Base-by-base conservation (phyloP, 768 basidiomycete genomes). In the Sarcodon sp. region DNA sequence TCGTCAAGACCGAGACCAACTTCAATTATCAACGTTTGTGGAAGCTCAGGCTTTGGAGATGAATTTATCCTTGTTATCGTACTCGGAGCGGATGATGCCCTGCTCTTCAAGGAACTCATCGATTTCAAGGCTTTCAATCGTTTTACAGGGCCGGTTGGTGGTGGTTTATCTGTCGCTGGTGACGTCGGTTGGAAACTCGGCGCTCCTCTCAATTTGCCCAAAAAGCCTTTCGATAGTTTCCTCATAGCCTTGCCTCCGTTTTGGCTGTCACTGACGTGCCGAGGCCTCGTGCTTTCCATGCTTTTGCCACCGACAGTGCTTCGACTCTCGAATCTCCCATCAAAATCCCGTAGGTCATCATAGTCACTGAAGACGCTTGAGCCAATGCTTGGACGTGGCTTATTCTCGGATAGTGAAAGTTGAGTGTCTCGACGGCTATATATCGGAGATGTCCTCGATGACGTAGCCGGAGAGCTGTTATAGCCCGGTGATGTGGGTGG, bases 281-380 rank as follows among this genome's bases (percentile, higher is more conserved):
- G 53, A 39, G 60, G 54, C 10, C 57, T 55, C 6, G 53, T 55
- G 8, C 60, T 60, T 7, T 53, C 51, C 9, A 61, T 62, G 32
- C 69, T 69, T 11, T 53, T 51, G 35, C 70, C 69, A 7, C 75
- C 82, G 7, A 87, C 62, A 0, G 86, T 87, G 58, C 84, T 88
- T 51, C 70, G 72, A 57, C 87, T 89, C 54, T 83, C 85, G 53
- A 90, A 92, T 7, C 83, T 75, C 37, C 88, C 88, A 33, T 89
- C 84, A 46, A 92, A 92, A 59, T 92, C 88, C 16, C 78, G 71
- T 43, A 92, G 63, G 64, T 92, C 88, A 52, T 92, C 88, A 53
- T 91, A 92, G 54, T 90, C 88, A 58, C 86, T 88, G 62, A 86
- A 87, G 33, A 69, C 68, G 55, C 79, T 77, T 2, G 83, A 83